Conservation (phyloP, 2,329 filamentous ascomycete genomes). For the Fusarium algeriense region DNA sequence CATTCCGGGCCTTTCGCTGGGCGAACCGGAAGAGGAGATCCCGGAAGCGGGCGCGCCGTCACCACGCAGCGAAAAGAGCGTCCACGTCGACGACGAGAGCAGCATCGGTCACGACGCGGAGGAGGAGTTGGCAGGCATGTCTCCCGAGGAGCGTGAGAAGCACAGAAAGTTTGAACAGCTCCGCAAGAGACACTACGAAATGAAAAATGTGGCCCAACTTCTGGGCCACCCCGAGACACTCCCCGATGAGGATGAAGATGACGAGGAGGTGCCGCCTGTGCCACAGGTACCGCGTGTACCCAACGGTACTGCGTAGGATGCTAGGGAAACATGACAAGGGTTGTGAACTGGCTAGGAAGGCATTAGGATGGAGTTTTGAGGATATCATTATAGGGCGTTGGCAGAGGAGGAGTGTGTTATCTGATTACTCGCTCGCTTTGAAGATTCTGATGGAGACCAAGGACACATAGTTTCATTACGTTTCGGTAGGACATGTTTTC, state of each 20-base stretch:
- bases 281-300: slow-evolving; percentile 60
- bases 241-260: slow-evolving; percentile 70
- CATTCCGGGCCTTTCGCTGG: slow-evolving; percentile 91
- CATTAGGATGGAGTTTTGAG: slow-evolving; percentile 46
- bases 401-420: slow-evolving; percentile 35
- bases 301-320: slow-evolving; percentile 51
- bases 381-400: slow-evolving; percentile 47
- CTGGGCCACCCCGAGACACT: slow-evolving; percentile 80
- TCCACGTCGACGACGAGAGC: slow-evolving; percentile 79
- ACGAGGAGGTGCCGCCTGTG: slow-evolving; percentile 59
- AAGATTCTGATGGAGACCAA: slow-evolving; percentile 28
- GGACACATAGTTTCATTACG: slow-evolving; percentile 32
- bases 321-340: slow-evolving; percentile 16
- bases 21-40: slow-evolving; percentile 86
- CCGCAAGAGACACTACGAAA: slow-evolving; percentile 98
- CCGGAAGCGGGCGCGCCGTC: slow-evolving; percentile 59
- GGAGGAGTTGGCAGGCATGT: slow-evolving; percentile 65
- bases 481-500: slow-evolving; percentile 25
- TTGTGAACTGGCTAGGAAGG: slow-evolving; percentile 18
- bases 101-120: slow-evolving; percentile 71
- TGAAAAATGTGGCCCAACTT: slow-evolving; percentile 91
- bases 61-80: slow-evolving; percentile 71
- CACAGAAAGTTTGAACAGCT: slow-evolving; percentile 91
- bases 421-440: slow-evolving; percentile 34
- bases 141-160: slow-evolving; percentile 85